These are phyloP conservation scores for Naematelia aurantialba DNA, from an alignment of 768 basidiomycete species.

Conservation along the genomic window DNA sequence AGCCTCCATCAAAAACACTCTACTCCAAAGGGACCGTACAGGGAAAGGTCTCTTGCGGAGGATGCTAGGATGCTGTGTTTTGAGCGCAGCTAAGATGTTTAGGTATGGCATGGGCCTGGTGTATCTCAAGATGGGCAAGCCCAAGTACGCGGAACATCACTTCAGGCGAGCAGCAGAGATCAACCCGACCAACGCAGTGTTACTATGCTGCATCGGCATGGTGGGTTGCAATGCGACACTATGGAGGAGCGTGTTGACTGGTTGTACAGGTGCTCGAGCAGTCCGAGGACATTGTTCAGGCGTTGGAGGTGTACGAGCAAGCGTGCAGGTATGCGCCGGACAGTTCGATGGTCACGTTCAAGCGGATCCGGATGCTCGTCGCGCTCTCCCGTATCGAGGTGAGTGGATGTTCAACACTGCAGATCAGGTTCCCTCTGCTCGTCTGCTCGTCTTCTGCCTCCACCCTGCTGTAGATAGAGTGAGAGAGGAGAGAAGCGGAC, in stretches of 20 bases:
- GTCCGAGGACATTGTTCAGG: constrained; percentile 69
- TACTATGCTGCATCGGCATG: constrained; percentile 92
- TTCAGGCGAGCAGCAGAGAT: constrained; percentile 87
- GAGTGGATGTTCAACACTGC: too few species aligned
- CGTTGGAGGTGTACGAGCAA: constrained; percentile 73
- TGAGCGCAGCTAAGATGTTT: constrained; percentile 5
- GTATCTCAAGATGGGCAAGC: constrained; percentile 89
- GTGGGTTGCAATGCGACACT: constrained; percentile 56
- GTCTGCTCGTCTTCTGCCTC: too few species aligned
- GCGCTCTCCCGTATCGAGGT: constrained; percentile 78
- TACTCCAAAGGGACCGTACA: too few species aligned
- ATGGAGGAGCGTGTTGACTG: neutral
- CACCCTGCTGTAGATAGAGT: too few species aligned
- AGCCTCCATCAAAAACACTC: too few species aligned
- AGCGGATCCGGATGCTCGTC: constrained; percentile 85
- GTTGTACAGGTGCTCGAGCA: constrained; percentile 84
- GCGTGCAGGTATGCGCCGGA: constrained; percentile 76
- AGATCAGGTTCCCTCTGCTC: neutral
- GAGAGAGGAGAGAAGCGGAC: too few species aligned
- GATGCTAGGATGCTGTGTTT: too few species aligned
- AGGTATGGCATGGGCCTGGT: constrained; percentile 99
- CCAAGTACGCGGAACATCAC: constrained; percentile 91
- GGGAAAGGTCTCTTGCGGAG: too few species aligned
- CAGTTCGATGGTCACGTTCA: constrained; percentile 90
- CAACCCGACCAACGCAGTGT: constrained; percentile 90